Base-by-base conservation (phyloP, 2,329 filamentous ascomycete species). In the Leptographium wingfieldii region DNA sequence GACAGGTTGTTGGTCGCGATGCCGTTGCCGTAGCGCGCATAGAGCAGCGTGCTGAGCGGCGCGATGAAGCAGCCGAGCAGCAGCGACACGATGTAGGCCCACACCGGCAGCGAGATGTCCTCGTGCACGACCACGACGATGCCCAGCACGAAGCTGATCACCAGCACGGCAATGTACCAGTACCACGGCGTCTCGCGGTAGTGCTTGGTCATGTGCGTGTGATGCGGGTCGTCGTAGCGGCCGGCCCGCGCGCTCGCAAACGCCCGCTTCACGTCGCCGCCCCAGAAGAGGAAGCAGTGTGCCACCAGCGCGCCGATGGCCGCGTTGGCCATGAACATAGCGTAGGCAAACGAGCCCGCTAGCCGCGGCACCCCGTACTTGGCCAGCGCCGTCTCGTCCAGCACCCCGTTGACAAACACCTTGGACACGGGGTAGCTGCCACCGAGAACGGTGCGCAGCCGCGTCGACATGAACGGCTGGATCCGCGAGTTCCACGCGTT, bases 1-100 rank as follows among this genome's bases (percentile, higher is more conserved):
- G 79, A 82, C 48, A 83, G 61, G 60, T 82, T 80, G 65, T 82
- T 82, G 2, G 80, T 83, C 9, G 78, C 77, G 40, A 83, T 81
- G 14, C 80, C 80, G 54, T 78, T 82, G 11, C 80, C 80, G 49
- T 72, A 82, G 0, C 78, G 73, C 2, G 77, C 76, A 60, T 76
- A 80, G 0, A 82, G 71, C 2, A 83, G 65, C 0, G 73, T 76
- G 63, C 79, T 82, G 22, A 83, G 73, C 0, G 80, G 80, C 0
- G 80, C 76, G 27, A 83, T 77, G 59, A 79, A 66, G 0, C 69
- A 69, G 33, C 77, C 77, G 0, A 79, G 29, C 0, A 77, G 31
- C 0, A 80, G 68, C 0, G 76, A 66, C 1, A 80, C 69, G 10
- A 80, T 67, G 60, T 78, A 80, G 0, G 72, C 76, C 77, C 77